Percentiles rank a stretch among this genome's conserved stretches.
These are phyloP conservation scores for Neobulgaria alba DNA, from an alignment of 2,329 filamentous ascomycete genomes.

Conservation along the genomic window DNA sequence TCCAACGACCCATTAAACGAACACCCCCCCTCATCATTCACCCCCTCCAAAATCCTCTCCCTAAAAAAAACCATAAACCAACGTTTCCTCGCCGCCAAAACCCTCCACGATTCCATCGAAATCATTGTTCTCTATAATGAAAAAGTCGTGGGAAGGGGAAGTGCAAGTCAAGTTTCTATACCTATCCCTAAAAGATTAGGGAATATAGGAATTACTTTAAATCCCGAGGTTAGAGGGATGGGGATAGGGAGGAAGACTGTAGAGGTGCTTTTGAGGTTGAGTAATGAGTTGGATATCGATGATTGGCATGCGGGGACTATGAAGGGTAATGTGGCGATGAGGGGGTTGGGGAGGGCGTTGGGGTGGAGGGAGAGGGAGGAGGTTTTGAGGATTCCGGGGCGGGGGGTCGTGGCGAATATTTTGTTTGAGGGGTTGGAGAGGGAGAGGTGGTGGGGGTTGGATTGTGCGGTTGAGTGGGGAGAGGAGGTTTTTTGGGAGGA, in stretches of 20 bases:
- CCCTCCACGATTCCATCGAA: conserved; percentile 4
- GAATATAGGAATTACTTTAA: conserved; percentile 6
- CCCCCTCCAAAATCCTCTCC: not conserved
- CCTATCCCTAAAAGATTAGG: not conserved
- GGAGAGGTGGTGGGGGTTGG: conserved; percentile 2
- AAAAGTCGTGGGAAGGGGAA: conserved; percentile 1
- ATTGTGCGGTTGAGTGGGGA: too few species aligned
- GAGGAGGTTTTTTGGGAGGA: too few species aligned
- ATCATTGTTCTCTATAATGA: conserved; percentile 1
- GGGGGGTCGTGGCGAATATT: conserved; percentile 12
- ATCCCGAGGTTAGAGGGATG: conserved; percentile 4
- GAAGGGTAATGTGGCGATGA: conserved; percentile 13
- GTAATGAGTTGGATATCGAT: conserved; percentile 11
- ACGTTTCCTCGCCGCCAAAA: not conserved
- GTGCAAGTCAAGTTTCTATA: not conserved
- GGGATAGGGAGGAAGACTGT: conserved; percentile 6
- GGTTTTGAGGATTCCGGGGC: conserved; percentile 8
- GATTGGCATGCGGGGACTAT: conserved; percentile 10
- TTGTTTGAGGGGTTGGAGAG: conserved; percentile 11
- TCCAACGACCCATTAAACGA: conserved; percentile 1
- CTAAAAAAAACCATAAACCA: not conserved
- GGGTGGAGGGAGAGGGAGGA: conserved; percentile 11
- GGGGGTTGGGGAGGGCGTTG: conserved; percentile 10
- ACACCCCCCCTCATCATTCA: too few species aligned
- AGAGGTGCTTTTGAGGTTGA: conserved; percentile 9